A percentile compares a stretch with the other conserved stretches of the same genome.
Conservation (phyloP, 2,329 filamentous ascomycete species). For the Monosporascus sp. region DNA sequence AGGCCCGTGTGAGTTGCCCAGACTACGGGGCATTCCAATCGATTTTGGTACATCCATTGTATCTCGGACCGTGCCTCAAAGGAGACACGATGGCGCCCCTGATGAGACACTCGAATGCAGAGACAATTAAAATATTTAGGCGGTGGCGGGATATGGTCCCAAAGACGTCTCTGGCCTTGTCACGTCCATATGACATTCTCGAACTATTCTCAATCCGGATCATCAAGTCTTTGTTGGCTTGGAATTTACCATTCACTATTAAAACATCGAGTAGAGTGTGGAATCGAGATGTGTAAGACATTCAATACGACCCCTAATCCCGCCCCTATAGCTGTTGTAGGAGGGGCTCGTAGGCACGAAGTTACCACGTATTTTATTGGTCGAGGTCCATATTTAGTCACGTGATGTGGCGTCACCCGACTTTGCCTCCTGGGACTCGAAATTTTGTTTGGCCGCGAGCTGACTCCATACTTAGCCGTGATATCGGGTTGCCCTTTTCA, state of each 20-base stretch:
- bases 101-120: neutral
- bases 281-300: neutral
- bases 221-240: neutral
- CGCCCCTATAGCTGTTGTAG: too few species aligned
- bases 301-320: neutral
- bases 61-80: neutral
- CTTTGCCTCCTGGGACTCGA: neutral
- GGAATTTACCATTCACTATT: neutral
- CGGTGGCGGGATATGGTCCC: neutral
- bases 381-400: neutral
- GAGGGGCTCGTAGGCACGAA: too few species aligned
- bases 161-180: neutral
- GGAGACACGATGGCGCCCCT: neutral
- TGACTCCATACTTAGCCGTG: neutral
- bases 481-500: neutral
- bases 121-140: neutral
- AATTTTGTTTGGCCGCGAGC: neutral
- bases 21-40: neutral
- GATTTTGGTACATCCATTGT: neutral
- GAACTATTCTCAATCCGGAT: neutral
- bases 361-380: neutral
- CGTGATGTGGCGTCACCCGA: neutral
- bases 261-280: neutral
- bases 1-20: neutral
- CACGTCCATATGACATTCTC: neutral